Evolutionary conservation across 2,329 filamentous ascomycete species (phyloP), one percentile per base, ranked within the genome.

Genomic region (Colletotrichum magnum): DNA sequence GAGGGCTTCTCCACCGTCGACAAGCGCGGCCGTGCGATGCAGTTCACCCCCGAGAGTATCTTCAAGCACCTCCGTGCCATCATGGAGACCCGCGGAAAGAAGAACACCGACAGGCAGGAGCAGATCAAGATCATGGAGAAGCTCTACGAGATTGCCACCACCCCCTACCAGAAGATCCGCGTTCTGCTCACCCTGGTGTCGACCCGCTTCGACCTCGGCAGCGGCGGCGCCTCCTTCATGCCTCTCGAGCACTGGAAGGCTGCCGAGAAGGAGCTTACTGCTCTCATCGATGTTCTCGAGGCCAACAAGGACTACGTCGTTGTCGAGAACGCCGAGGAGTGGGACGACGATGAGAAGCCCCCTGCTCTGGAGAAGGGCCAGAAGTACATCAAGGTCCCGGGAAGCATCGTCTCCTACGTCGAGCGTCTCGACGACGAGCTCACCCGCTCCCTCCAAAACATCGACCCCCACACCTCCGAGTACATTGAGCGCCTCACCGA

Each of bases 61-160:
- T 92, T 98, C 81, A 99, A 99, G 87, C 94, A 98, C 82, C 88
- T 99, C 60, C 91, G 95, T 67, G 89, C 91, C 60, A 98, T 99
- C 78, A 87, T 98, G 79, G 96, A 99, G 85, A 95, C 95, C 68
- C 90, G 96, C 86, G 96, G 96, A 80, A 97, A 97, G 88, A 99
- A 99, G 90, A 98, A 98, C 87, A 98, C 96, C 73, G 96, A 99
- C 81, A 92, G 94, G 57, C 79, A 89, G 54, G 96, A 99, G 84
- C 96, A 99, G 84, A 98, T 99, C 82, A 92, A 92, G 82, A 92
- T 95, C 60, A 97, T 99, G 94, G 96, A 98, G 88, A 97, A 95
- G 86, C 89, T 99, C 62, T 85, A 92, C 77, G 94, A 97, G 79
- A 95, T 99, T 73, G 90, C 96, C 73, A 89, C 88, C 77, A 96